These are phyloP conservation scores for Euphorbia schlechtendalii DNA, from an alignment of 441 rosid genomes.

Conservation along the genomic window DNA sequence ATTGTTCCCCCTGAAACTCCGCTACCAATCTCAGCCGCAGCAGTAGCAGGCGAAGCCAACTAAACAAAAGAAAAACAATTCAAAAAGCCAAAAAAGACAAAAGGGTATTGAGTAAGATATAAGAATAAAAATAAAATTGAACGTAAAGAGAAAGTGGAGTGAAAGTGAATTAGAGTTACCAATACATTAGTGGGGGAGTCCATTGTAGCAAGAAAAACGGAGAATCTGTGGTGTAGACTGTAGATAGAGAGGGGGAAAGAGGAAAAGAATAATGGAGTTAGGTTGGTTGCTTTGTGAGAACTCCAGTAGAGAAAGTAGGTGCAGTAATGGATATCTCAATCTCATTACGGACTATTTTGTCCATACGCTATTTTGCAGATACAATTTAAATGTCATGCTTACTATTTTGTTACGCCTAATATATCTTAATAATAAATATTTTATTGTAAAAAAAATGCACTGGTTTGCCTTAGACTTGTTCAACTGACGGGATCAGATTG, in stretches of 20 bases:
- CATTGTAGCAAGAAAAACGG: neutral
- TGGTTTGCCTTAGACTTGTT: no score
- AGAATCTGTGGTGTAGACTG: neutral
- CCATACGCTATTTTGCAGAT: no score
- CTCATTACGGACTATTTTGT: no score
- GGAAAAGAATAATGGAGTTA: neutral
- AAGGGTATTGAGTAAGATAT: neutral
- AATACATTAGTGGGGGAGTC: neutral
- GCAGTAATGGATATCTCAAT: neutral
- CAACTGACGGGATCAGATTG: no score
- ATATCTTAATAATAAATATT: no score
- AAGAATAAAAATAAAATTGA: neutral
- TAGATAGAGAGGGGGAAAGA: neutral
- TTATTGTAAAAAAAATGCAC: no score
- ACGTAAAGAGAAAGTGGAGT: neutral
- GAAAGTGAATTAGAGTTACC: neutral
- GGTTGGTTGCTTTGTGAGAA: neutral
- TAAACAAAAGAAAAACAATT: neutral
- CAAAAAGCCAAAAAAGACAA: neutral
- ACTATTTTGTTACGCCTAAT: no score
- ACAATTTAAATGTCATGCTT: no score
- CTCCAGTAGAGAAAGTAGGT: neutral
- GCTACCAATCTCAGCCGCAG: conserved; percentile 24
- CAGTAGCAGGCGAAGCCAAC: conserved; percentile 36
- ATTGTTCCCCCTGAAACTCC: conserved; percentile 19